These are phyloP conservation scores for Solanum acaule DNA, from an alignment of 257 asterid species.

Conservation along the genomic window DNA sequence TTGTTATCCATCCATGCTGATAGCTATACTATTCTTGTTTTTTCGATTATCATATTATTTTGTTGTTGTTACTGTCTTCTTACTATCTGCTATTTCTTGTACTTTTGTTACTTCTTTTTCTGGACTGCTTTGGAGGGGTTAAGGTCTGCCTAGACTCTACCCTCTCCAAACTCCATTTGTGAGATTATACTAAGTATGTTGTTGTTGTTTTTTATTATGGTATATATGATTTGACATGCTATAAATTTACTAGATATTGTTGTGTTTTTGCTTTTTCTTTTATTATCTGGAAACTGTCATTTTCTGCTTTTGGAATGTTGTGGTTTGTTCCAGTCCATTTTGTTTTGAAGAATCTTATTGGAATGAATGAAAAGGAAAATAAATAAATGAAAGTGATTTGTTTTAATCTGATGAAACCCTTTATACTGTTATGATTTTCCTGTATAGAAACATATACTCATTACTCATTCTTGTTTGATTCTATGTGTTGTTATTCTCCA, in stretches of 20 bases:
- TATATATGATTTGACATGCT: slow-evolving; percentile 28
- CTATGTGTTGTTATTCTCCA: slow-evolving; percentile 18
- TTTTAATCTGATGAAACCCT: slow-evolving; percentile 19
- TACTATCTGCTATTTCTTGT: not conserved
- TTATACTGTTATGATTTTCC: slow-evolving; percentile 15
- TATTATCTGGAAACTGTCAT: slow-evolving; percentile 28
- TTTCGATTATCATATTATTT: not conserved
- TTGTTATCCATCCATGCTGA: not conserved
- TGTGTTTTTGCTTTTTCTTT: slow-evolving; percentile 11
- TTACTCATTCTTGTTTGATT: slow-evolving; percentile 33
- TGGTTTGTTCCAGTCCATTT: slow-evolving; percentile 42
- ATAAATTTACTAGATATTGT: slow-evolving; percentile 29
- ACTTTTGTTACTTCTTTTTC: not conserved
- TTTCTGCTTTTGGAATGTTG: slow-evolving; percentile 53
- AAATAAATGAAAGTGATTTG: not conserved
- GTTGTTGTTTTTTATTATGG: slow-evolving; percentile 1
- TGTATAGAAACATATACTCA: slow-evolving; percentile 18
- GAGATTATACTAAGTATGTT: not conserved
- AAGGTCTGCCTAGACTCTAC: not conserved
- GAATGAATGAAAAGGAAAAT: not conserved
- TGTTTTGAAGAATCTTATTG: slow-evolving; percentile 40
- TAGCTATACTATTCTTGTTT: not conserved
- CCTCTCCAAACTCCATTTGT: not conserved
- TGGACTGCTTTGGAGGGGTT: not conserved
- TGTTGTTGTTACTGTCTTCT: not conserved